These are phyloP conservation scores for Plicaturopsis crispa DNA, from an alignment of 768 basidiomycete genomes.

Conservation along the genomic window DNA sequence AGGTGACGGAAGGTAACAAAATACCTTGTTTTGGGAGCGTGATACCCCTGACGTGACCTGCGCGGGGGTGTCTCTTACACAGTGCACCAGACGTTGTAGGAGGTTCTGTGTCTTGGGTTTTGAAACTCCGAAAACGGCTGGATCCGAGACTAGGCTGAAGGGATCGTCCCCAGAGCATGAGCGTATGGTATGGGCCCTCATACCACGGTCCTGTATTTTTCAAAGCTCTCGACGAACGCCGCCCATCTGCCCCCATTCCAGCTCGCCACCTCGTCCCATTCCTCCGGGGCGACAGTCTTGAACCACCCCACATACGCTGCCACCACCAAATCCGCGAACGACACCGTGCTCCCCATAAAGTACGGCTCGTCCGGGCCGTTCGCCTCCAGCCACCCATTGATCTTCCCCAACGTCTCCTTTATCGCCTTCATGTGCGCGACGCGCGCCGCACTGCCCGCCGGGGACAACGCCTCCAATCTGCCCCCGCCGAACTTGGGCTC, in stretches of 20 bases:
- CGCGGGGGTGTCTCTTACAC: too few species aligned
- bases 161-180: too few species aligned
- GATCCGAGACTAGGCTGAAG: too few species aligned
- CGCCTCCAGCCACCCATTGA: slow-evolving; percentile 23
- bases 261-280: slow-evolving; percentile 23
- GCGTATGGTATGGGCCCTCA: too few species aligned
- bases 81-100: too few species aligned
- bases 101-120: too few species aligned
- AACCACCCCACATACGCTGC: slow-evolving; percentile 28
- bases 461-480: slow-evolving; percentile 28
- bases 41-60: too few species aligned
- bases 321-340: slow-evolving; percentile 27
- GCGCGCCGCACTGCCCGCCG: slow-evolving; percentile 17
- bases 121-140: too few species aligned
- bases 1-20: too few species aligned
- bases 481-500: slow-evolving; percentile 22
- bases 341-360: slow-evolving; percentile 25
- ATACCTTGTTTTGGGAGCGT: too few species aligned
- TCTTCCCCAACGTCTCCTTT: slow-evolving; percentile 14
- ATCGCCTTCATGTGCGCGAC: slow-evolving; percentile 19
- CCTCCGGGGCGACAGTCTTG: slow-evolving; percentile 17
- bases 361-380: slow-evolving; percentile 23
- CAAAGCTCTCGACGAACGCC: slow-evolving; percentile 20
- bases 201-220: slow-evolving; percentile 22
- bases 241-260: slow-evolving; percentile 35